These are phyloP conservation scores for Fusarium tjaetaba DNA, from an alignment of 2,329 filamentous ascomycete species.

Conservation along the genomic window DNA sequence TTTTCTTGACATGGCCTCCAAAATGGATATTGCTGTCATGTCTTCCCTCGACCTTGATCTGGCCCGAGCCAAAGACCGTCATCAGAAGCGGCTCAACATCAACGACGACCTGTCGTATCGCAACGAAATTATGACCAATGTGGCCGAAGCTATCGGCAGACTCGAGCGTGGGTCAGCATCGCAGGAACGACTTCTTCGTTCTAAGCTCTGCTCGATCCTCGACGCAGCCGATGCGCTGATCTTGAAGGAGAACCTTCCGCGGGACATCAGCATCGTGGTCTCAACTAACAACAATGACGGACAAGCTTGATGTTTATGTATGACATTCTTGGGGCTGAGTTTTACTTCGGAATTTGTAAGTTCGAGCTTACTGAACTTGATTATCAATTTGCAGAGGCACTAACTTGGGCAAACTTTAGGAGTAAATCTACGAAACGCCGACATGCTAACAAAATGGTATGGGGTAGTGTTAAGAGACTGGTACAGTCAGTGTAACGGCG, in stretches of 20 bases:
- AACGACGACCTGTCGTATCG: background rate
- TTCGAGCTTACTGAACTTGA: too few relatives aligned
- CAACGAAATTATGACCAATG: background rate
- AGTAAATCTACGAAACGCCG: background rate
- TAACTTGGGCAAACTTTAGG: background rate
- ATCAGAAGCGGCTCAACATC: background rate
- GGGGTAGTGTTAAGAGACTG: background rate
- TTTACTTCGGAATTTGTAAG: background rate
- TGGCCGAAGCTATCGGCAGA: background rate
- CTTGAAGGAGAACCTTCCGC: background rate
- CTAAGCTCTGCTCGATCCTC: background rate
- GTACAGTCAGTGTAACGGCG: background rate
- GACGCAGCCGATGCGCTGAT: background rate
- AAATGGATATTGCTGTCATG: background rate
- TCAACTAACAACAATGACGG: background rate
- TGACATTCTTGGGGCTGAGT: background rate
- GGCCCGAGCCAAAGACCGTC: background rate
- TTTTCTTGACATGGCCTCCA: background rate
- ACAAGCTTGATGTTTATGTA: background rate
- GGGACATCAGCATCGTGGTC: background rate
- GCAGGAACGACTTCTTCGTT: background rate
- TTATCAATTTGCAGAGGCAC: background rate
- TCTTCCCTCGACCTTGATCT: conserved; percentile 1
- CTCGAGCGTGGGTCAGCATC: background rate
- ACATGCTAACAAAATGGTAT: background rate